Evolutionary conservation across 257 asterid genomes (phyloP).

Genomic region (Capsicum baccatum): DNA sequence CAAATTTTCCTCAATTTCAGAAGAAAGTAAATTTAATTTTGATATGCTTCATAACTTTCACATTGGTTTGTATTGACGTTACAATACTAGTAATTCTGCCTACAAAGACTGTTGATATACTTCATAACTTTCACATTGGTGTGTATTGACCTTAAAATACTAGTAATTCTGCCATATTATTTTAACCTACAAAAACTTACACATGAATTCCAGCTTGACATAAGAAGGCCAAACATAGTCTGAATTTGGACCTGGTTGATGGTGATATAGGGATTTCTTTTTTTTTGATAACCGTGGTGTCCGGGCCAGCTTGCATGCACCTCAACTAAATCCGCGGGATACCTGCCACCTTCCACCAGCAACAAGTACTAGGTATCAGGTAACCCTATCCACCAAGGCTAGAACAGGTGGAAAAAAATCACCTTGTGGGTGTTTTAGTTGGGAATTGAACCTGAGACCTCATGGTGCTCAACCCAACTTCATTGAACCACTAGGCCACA

Average conservation of each 20-base stretch:
- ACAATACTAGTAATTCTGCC: neutral
- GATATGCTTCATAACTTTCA: constrained; percentile 14
- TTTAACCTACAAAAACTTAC: neutral
- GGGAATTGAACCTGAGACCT: too few species aligned
- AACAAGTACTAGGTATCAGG: too few species aligned
- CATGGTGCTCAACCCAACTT: too few species aligned
- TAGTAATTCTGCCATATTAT: neutral
- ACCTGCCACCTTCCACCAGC: too few species aligned
- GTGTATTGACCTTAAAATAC: neutral
- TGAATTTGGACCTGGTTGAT: neutral
- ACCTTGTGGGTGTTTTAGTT: too few species aligned
- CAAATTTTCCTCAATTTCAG: neutral
- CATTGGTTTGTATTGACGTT: neutral
- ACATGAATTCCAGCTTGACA: neutral
- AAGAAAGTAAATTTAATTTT: neutral
- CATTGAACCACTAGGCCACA: too few species aligned
- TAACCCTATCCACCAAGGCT: too few species aligned
- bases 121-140: constrained; percentile 1
- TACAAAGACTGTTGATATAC: neutral
- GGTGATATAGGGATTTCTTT: neutral
- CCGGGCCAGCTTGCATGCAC: too few species aligned
- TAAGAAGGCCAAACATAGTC: neutral
- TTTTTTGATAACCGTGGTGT: too few species aligned
- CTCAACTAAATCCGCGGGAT: too few species aligned
- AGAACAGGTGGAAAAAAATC: too few species aligned